These are phyloP conservation scores for Candida pini DNA, from an alignment of 805 yeast genomes.

Conservation along the genomic window DNA sequence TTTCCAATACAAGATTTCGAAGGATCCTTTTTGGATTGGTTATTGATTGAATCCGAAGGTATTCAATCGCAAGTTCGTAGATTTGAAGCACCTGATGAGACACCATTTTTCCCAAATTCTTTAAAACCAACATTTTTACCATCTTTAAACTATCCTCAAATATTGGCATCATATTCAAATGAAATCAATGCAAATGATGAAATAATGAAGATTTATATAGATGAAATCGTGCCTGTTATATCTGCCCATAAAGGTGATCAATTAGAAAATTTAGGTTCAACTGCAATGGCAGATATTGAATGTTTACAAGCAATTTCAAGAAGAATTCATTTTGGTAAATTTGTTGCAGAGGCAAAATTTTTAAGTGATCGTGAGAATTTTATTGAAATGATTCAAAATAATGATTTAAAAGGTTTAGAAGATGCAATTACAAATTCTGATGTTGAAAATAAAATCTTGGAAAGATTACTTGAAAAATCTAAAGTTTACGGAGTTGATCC, in stretches of 20 bases:
- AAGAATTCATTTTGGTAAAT: conserved; percentile 93
- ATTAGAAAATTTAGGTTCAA: conserved; percentile 81
- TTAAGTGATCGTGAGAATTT: conserved; percentile 59
- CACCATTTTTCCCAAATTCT: conserved; percentile 80
- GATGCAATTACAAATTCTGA: conserved; percentile 79
- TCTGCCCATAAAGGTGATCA: conserved; percentile 68
- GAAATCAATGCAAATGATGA: conserved; percentile 71
- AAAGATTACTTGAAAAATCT: conserved; percentile 74
- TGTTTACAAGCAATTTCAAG: conserved; percentile 83
- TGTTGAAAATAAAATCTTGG: conserved; percentile 80
- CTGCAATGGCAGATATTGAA: conserved; percentile 79
- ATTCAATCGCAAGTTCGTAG: conserved; percentile 78
- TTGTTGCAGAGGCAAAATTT: conserved; percentile 95
- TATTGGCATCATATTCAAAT: conserved; percentile 67
- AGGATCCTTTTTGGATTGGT: conserved; percentile 87
- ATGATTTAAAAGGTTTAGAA: conserved; percentile 69
- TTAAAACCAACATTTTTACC: conserved; percentile 62
- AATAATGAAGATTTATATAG: conserved; percentile 63
- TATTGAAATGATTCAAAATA: conserved; percentile 55
- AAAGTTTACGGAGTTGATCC: conserved; percentile 88
- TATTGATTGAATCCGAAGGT: conserved; percentile 67
- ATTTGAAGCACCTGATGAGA: conserved; percentile 91
- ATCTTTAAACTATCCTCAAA: conserved; percentile 62
- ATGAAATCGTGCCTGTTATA: conserved; percentile 69
- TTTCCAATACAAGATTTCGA: conserved; percentile 56